Evolutionary conservation across 2,329 filamentous ascomycete genomes (phyloP).

Genomic region (Alternaria rosae): DNA sequence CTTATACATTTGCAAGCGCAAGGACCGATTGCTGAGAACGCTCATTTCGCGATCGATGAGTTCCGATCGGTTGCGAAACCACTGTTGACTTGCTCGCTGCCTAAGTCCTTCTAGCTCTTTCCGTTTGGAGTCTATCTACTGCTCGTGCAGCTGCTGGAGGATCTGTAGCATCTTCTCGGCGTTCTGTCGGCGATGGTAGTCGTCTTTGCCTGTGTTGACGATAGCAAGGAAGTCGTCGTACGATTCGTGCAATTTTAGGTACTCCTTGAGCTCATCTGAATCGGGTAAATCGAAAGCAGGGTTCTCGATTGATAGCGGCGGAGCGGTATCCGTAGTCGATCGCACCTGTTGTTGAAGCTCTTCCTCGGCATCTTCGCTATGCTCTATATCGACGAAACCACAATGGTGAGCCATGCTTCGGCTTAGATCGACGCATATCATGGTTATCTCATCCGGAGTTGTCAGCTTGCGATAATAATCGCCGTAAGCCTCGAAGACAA

Average conservation of each 20-base stretch:
- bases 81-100: neutral
- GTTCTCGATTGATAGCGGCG: conserved; percentile 3
- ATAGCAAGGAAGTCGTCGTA: conserved; percentile 40
- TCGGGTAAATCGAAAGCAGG: conserved; percentile 6
- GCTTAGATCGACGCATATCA: conserved; percentile 48
- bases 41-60: conserved; percentile 2
- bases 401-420: conserved; percentile 40
- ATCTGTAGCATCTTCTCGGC: conserved; percentile 27
- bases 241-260: conserved; percentile 30
- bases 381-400: conserved; percentile 42
- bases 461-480: conserved; percentile 34
- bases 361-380: conserved; percentile 14
- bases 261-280: conserved; percentile 37
- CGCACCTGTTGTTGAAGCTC: neutral
- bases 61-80: neutral
- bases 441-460: conserved; percentile 44
- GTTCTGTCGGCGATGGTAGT: conserved; percentile 11
- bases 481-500: conserved; percentile 45
- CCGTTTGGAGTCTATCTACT: conserved; percentile 5
- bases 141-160: conserved; percentile 18
- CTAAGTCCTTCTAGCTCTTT: conserved; percentile 1
- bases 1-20: conserved; percentile 4
- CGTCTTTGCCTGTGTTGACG: conserved; percentile 12
- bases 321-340: neutral
- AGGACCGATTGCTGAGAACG: neutral